Evolutionary conservation across 495 filamentous ascomycete genomes (phyloP).

Genomic region (Schizothecium vesticola): DNA sequence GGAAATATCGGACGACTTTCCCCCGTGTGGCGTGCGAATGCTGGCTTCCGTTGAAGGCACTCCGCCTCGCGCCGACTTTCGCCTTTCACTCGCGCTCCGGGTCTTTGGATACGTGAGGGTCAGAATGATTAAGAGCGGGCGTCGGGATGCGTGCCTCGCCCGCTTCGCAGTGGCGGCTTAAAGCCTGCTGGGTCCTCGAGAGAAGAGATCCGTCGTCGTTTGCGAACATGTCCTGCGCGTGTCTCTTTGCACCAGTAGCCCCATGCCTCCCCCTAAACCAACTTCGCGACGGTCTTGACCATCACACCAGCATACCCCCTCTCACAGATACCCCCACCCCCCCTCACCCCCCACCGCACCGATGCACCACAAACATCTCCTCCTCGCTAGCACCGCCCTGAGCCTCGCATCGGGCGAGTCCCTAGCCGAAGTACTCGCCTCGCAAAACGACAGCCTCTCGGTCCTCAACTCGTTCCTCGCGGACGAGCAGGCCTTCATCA

Average conservation of each 20-base stretch:
- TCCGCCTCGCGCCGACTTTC: not conserved
- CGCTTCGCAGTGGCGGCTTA: not conserved
- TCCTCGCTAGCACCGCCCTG: slow-evolving; percentile 3
- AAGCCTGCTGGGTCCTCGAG: not conserved
- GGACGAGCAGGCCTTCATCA: slow-evolving; percentile 34
- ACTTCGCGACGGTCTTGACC: not conserved
- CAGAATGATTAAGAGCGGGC: not conserved
- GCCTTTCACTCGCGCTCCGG: not conserved
- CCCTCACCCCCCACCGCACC: not conserved
- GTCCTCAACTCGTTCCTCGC: slow-evolving; percentile 42
- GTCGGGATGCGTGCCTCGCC: not conserved
- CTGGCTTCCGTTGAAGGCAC: not conserved
- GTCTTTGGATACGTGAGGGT: not conserved
- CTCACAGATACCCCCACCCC: not conserved
- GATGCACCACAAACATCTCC: slow-evolving; percentile 36
- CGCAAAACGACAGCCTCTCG: slow-evolving; percentile 36
- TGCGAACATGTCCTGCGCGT: not conserved
- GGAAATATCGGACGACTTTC: not conserved
- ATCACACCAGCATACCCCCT: not conserved
- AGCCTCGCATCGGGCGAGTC: slow-evolving; percentile 26
- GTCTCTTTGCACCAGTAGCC: not conserved
- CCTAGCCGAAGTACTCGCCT: slow-evolving; percentile 32
- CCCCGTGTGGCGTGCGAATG: not conserved
- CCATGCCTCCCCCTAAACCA: not conserved
- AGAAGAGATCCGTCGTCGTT: not conserved